These are phyloP conservation scores for Mallotus repandus DNA, from an alignment of 441 rosid genomes.

Conservation along the genomic window DNA sequence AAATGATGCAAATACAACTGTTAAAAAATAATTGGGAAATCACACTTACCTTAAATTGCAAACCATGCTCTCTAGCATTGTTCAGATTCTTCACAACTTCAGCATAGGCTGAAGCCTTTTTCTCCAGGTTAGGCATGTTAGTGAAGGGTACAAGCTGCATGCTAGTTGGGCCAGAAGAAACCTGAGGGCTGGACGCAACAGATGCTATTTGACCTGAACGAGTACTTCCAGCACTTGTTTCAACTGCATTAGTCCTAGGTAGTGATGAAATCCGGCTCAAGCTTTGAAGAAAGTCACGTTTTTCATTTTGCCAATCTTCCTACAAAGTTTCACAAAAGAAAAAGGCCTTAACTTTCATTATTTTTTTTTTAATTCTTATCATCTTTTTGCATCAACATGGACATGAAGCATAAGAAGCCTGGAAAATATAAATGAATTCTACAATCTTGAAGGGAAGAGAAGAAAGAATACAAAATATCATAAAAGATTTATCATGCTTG, in stretches of 20 bases:
- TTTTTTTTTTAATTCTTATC: background rate
- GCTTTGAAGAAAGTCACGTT: slow-evolving; percentile 92
- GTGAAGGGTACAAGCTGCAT: slow-evolving; percentile 63
- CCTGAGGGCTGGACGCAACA: slow-evolving; percentile 54
- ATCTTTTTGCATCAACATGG: background rate
- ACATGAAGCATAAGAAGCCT: background rate
- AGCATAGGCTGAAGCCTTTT: slow-evolving; percentile 72
- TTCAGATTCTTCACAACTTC: slow-evolving; percentile 79
- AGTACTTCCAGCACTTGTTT: slow-evolving; percentile 37
- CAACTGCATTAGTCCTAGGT: slow-evolving; percentile 62
- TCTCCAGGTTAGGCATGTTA: slow-evolving; percentile 66
- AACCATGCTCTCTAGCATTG: slow-evolving; percentile 75
- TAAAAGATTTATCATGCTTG: background rate
- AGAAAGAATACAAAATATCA: background rate
- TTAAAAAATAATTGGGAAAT: background rate
- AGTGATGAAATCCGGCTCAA: slow-evolving; percentile 81
- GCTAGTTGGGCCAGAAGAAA: slow-evolving; percentile 51
- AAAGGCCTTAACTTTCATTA: slow-evolving; percentile 3
- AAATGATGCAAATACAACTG: slow-evolving; percentile 11
- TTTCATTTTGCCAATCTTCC: slow-evolving; percentile 98
- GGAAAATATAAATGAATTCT: background rate
- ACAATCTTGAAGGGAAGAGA: background rate
- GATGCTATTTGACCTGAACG: slow-evolving; percentile 58
- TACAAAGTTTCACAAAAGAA: slow-evolving; percentile 34
- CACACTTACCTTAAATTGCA: slow-evolving; percentile 69